Evolutionary conservation across 2,329 filamentous ascomycete species (phyloP).

Genomic region (Fonsecaea nubica): DNA sequence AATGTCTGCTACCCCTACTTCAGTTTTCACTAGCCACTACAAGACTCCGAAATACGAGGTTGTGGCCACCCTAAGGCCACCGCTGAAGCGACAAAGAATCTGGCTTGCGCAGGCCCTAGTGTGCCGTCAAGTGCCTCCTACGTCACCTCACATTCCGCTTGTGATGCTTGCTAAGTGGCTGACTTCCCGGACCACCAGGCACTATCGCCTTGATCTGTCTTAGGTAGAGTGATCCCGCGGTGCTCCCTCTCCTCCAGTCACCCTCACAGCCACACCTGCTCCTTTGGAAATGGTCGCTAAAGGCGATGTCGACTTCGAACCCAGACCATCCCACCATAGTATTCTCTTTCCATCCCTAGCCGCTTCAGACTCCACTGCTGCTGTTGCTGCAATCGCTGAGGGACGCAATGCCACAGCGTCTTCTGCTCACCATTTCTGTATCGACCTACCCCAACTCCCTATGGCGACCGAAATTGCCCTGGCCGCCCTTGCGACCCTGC

Average conservation of each 20-base stretch:
- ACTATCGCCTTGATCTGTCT: background rate
- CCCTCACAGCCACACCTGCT: constrained; percentile 4
- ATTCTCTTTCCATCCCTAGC: background rate
- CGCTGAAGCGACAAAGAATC: background rate
- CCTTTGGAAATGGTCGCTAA: constrained; percentile 11
- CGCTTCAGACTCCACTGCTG: background rate
- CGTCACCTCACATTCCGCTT: constrained; percentile 2
- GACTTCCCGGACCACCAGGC: background rate
- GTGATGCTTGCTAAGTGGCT: background rate
- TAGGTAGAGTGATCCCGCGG: background rate
- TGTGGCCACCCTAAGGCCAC: background rate
- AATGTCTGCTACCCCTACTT: too few species aligned
- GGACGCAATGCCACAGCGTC: constrained; percentile 4
- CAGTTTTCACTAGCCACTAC: too few species aligned
- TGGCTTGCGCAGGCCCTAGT: background rate
- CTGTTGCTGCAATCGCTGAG: background rate
- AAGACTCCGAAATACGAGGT: too few species aligned
- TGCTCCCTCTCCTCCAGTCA: background rate
- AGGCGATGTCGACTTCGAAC: constrained; percentile 13
- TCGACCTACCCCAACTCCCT: constrained; percentile 34
- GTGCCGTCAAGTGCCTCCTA: background rate
- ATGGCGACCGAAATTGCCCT: constrained; percentile 57
- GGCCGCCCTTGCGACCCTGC: constrained; percentile 74
- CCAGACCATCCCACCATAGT: constrained; percentile 4
- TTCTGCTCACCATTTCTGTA: constrained; percentile 21